phyloP scores from a whole-genome alignment of 192 early-diverging fungal species.

The Linderina pennispora region DNA sequence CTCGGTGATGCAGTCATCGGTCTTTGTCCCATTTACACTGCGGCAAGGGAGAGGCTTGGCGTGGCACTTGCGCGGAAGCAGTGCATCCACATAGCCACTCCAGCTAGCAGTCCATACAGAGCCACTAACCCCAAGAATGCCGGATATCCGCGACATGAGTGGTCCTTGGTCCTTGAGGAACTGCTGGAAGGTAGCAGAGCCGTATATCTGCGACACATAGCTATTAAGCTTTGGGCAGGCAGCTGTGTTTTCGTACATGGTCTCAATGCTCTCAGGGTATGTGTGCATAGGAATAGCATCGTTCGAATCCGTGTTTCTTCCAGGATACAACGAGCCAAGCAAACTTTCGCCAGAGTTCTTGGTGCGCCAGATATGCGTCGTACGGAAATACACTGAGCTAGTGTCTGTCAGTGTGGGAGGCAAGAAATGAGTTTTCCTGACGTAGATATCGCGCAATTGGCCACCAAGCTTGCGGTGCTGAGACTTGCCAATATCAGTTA shows the following conservation, averaged over 20 bases:
- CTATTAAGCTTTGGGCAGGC: slow-evolving; percentile 33
- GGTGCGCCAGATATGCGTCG: slow-evolving; percentile 57
- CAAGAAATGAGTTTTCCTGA: slow-evolving; percentile 46
- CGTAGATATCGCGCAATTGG: slow-evolving; percentile 43
- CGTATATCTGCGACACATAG: slow-evolving; percentile 1
- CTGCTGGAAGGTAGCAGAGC: slow-evolving; percentile 15
- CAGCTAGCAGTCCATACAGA: slow-evolving; percentile 15
- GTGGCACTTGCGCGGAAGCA: slow-evolving; percentile 40
- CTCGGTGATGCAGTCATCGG: slow-evolving; percentile 17
- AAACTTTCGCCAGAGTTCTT: slow-evolving; percentile 49
- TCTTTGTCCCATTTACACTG: too few species aligned
- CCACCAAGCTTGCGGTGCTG: slow-evolving; percentile 46
- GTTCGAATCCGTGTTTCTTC: slow-evolving; percentile 8
- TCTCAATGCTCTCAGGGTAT: slow-evolving; percentile 45
- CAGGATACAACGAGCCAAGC: slow-evolving; percentile 44
- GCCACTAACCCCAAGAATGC: slow-evolving; percentile 26
- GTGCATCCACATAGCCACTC: slow-evolving; percentile 33
- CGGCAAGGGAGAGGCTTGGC: slow-evolving; percentile 17
- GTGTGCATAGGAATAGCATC: slow-evolving; percentile 38
- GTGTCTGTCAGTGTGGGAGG: slow-evolving; percentile 22
- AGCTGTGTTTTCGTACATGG: slow-evolving; percentile 35
- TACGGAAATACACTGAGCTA: slow-evolving; percentile 49
- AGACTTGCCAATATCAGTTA: slow-evolving; percentile 54
- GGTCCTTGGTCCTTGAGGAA: slow-evolving; percentile 31
- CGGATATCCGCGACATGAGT: slow-evolving; percentile 26